These are phyloP conservation scores for Mucor plumbeus DNA, from an alignment of 371 early-diverging fungal species.

Conservation along the genomic window DNA sequence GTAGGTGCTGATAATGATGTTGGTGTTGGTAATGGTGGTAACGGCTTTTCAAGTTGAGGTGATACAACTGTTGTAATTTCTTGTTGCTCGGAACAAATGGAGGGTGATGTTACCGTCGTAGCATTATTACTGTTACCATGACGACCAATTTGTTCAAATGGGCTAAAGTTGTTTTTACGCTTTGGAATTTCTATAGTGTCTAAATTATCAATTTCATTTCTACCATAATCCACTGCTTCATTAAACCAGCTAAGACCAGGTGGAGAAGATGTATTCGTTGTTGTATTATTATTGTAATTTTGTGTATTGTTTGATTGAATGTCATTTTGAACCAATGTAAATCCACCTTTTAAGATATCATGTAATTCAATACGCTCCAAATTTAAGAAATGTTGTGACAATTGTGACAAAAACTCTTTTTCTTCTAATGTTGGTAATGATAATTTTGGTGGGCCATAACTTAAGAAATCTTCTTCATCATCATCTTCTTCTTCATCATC, in stretches of 20 bases:
- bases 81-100: conserved; percentile 6
- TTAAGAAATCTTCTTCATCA: conserved; percentile 12
- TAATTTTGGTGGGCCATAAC: conserved; percentile 17
- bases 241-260: conserved; percentile 33
- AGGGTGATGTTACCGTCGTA: conserved; percentile 6
- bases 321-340: conserved; percentile 27
- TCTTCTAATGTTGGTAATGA: conserved; percentile 20
- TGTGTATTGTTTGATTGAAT: conserved; percentile 21
- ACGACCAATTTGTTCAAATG: conserved; percentile 13
- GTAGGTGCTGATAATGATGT: conserved; percentile 1
- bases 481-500: conserved; percentile 11
- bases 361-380: conserved; percentile 27
- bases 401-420: conserved; percentile 29
- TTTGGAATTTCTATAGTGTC: conserved; percentile 19
- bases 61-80: conserved; percentile 16
- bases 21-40: conserved; percentile 16
- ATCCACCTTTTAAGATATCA: conserved; percentile 31
- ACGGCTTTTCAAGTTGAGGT: conserved; percentile 18
- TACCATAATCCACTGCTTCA: conserved; percentile 28
- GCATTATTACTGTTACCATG: conserved; percentile 13
- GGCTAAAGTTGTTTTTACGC: conserved; percentile 10
- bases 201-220: conserved; percentile 20
- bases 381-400: conserved; percentile 21
- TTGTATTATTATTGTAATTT: conserved; percentile 6
- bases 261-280: conserved; percentile 6